Evolutionary conservation across 352 stramenopile species (phyloP), one percentile per base, ranked within the genome.

Genomic region (Phytophthora sp.): DNA sequence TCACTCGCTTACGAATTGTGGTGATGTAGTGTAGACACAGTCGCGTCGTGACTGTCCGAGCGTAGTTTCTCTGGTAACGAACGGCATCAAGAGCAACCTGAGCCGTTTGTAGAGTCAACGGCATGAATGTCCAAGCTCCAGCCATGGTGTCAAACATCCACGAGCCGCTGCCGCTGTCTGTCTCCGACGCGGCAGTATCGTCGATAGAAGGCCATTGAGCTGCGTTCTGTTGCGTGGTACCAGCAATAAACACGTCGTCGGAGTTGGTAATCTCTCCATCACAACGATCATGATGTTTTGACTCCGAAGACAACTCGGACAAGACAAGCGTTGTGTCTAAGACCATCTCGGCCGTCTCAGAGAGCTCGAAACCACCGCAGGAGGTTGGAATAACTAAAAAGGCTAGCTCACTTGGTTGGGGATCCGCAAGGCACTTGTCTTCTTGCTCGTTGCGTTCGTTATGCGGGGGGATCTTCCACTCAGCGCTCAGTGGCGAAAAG

Each of bases 11-110:
- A 2, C 63, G 55, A 13, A 85, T 74, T 13, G 46, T 30, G 63
- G 77, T 78, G 52, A 85, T 63, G 55, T 75, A 73, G 58, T 85
- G 60, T 15, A 85, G 46, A 42, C 77, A 85, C 16, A 85, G 23
- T 0, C 66, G 66, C n/a, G 66, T 71, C 13, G 52, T 76, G 23
- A 83, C 60, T 15, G 52, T 29, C 9, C 51, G 57, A 35, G 64
- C 65, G 53, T 85, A 85, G 51, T 85, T 85, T 36, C 47, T 61
- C 20, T 62, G 63, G 56, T 80, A 81, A 3, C 77, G 64, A 15
- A 85, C 71, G 7, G 74, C 63, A 27, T 79, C 69, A 7, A 83
- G 69, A 15, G 74, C 74, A 23, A 69, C 42, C 58, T 74, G 74
- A 3, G 57, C 46, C 2, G 49, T 69, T 21, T 70, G 27, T 18